Base-by-base conservation (phyloP, 2,329 filamentous ascomycete genomes). In the Fonsecaea monophora region DNA sequence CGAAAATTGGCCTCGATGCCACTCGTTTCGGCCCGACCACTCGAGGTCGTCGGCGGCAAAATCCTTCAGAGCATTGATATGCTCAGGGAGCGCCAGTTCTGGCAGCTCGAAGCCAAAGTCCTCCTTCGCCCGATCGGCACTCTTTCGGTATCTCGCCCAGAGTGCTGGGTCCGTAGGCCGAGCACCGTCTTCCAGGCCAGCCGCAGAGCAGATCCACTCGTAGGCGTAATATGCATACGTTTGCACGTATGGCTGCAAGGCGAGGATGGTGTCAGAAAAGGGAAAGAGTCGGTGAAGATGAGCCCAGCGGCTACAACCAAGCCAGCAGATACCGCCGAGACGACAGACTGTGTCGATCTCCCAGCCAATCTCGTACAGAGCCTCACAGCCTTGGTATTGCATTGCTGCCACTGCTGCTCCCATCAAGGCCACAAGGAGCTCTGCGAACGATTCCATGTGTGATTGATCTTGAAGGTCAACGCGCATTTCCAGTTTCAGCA, bases 371-470 rank as follows among this genome's bases (percentile, higher is more conserved):
- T 58, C 12, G 10, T 34, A 18, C n/a, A 32, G 18, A 35, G 55
- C 38, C 15, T 56, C 48, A 21, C 50, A 50, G 34, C 13, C 10
- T n/a, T 50, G 45, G 10, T 37, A 7, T 42, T 38, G 60, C 48
- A 68, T 63, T 32, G 63, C 56, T 50, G 53, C 58, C 13, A 63
- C 63, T 10, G 63, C 64, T 18, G 64, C 64, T 35, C 38, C 30
- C 56, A 66, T 60, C 53, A 60, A 37, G 9, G 25, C 53, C 2
- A 60, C 57, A 15, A 62, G 48, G 30, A 62, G 9, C 15, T 64
- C 60, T 37, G 60, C 63, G 60, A 70, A 66, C 30, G 55, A 37
- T 35, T 68, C 66, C 68, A 70, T 70, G 3, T n/a, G 56, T 5
- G 13, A 7, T 35, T 66, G 55, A 55, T 66, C 56, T 30, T 64